A percentile compares a stretch with the other conserved stretches of the same genome.
Conservation (phyloP, 1,139 yeast species). For the Debaryomyces nepalensis region DNA sequence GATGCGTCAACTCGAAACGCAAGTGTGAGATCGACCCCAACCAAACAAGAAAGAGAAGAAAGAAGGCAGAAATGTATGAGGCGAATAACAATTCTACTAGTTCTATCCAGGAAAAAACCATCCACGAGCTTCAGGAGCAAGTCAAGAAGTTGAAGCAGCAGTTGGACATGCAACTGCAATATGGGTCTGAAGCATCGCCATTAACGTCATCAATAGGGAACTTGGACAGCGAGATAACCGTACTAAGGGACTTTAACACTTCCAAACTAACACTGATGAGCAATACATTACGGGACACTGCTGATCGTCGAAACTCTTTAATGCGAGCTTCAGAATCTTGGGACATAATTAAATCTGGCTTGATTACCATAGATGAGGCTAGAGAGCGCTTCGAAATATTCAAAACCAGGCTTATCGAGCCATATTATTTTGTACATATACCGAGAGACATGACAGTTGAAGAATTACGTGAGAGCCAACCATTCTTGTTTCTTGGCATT, state of each 20-base stretch:
- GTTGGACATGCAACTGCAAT: constrained; percentile 19
- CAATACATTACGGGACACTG: constrained; percentile 34
- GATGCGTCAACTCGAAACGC: constrained; percentile 69
- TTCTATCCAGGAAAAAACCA: constrained; percentile 14
- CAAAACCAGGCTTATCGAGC: constrained; percentile 38
- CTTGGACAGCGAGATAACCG: constrained; percentile 41
- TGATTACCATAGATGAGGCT: constrained; percentile 57
- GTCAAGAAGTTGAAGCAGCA: constrained; percentile 28
- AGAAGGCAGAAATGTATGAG: constrained; percentile 35
- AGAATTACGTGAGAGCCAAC: constrained; percentile 54
- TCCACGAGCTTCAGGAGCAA: constrained; percentile 25
- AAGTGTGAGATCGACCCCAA: constrained; percentile 71
- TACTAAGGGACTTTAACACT: constrained; percentile 35
- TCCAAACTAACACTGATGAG: constrained; percentile 42
- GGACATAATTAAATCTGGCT: constrained; percentile 55
- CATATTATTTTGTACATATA: constrained; percentile 60
- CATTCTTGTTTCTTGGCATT: constrained; percentile 65
- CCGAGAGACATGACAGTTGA: constrained; percentile 49
- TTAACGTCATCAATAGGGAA: constrained; percentile 27
- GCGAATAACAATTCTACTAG: constrained; percentile 15
- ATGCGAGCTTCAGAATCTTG: constrained; percentile 26
- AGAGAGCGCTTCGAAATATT: constrained; percentile 48
- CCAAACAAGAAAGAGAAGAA: constrained; percentile 59
- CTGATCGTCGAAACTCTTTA: constrained; percentile 44
- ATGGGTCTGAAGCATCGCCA: constrained; percentile 13